Percentiles rank a stretch among this genome's conserved stretches.
Evolutionary conservation across 208 protist species (phyloP).

Genomic region (Leishmania guyanensis): DNA sequence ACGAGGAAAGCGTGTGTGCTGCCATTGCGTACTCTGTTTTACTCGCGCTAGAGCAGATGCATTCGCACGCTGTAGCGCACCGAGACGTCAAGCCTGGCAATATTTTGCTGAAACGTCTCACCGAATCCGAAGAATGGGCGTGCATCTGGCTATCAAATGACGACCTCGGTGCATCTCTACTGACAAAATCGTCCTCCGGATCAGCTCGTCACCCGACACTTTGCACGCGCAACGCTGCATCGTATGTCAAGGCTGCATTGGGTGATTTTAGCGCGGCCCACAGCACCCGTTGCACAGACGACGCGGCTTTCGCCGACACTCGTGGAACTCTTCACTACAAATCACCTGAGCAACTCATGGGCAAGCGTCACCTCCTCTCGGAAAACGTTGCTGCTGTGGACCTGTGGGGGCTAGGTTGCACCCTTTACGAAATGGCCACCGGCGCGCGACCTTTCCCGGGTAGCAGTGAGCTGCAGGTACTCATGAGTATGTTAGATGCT

Average conservation of each 20-base stretch:
- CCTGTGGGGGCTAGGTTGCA: conserved; percentile 82
- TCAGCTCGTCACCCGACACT: background rate
- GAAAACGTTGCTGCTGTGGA: conserved; percentile 59
- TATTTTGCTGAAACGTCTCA: conserved; percentile 59
- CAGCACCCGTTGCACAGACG: conserved; percentile 21
- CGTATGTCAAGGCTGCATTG: conserved; percentile 48
- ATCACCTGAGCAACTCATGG: conserved; percentile 75
- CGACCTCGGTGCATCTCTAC: background rate
- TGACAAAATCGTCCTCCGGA: background rate
- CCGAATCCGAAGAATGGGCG: conserved; percentile 16
- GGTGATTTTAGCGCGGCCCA: conserved; percentile 82
- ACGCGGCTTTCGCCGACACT: conserved; percentile 21
- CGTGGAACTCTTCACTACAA: conserved; percentile 85
- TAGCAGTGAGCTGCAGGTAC: conserved; percentile 66
- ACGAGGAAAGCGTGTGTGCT: conserved; percentile 41
- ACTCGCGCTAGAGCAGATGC: conserved; percentile 58
- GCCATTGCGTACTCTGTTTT: conserved; percentile 52
- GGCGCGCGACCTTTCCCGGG: conserved; percentile 54
- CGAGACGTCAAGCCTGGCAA: conserved; percentile 87
- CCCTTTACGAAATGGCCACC: conserved; percentile 69
- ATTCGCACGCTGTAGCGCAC: conserved; percentile 66
- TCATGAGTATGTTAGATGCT: conserved; percentile 57
- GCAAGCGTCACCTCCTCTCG: conserved; percentile 24
- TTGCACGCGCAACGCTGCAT: background rate
- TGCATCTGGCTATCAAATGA: conserved; percentile 5